A percentile compares a stretch with the other conserved stretches of the same genome.
Conservation (phyloP, 768 basidiomycete species). For the Ephemerocybe angulata region DNA sequence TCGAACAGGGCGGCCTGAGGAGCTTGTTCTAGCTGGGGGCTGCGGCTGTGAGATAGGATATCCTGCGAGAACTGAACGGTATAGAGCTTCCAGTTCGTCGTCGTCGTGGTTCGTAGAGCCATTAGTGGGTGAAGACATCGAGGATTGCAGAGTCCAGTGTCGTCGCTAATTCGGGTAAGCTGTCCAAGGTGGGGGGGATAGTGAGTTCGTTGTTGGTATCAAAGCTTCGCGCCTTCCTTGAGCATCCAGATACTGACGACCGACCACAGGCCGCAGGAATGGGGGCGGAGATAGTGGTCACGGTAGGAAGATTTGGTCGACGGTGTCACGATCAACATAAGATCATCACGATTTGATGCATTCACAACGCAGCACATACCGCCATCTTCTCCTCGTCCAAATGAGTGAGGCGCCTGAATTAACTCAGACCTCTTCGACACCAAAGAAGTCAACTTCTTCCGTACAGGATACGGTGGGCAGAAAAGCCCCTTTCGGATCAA, state of each 20-base stretch:
- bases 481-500: constrained; percentile 69
- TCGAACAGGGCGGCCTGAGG: constrained; percentile 1
- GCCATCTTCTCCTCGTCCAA: no score
- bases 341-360: background rate
- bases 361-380: background rate
- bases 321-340: background rate
- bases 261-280: background rate
- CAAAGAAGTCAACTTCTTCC: constrained; percentile 50
- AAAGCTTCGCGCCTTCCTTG: background rate
- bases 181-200: no score
- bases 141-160: background rate
- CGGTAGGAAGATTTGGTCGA: background rate
- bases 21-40: background rate
- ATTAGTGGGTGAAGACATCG: background rate
- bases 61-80: constrained; percentile 4
- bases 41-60: background rate
- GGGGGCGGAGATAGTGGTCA: background rate
- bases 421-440: background rate
- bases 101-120: constrained; percentile 1
- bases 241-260: background rate
- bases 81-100: constrained; percentile 9
- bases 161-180: background rate
- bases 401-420: background rate
- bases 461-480: constrained; percentile 55
- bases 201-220: background rate